A percentile compares a stretch with the other conserved stretches of the same genome.
Evolutionary conservation across 2,329 filamentous ascomycete genomes (phyloP).

Genomic region (Clathrospora elynae): DNA sequence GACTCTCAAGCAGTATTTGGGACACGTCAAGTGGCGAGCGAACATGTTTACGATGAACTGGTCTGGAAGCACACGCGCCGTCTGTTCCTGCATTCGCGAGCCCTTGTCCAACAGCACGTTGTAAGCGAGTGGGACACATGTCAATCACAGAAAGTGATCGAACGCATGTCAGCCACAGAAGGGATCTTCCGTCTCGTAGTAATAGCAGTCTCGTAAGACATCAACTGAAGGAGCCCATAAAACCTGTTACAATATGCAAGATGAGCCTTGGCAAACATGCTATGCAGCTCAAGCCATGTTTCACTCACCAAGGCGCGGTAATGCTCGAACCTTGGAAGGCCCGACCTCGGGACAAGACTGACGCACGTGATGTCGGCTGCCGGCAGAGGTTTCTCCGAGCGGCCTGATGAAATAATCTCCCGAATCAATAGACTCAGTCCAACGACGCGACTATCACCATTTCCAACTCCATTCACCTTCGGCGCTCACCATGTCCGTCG

Average conservation of each 20-base stretch:
- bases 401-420: slow-evolving; percentile 16
- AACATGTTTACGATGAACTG: too few relatives aligned
- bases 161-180: too few relatives aligned
- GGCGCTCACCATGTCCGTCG: slow-evolving; percentile 41
- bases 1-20: too few relatives aligned
- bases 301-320: background rate
- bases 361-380: slow-evolving; percentile 18
- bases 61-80: too few relatives aligned
- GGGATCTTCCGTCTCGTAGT: too few relatives aligned
- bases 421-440: slow-evolving; percentile 1
- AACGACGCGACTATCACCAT: slow-evolving; percentile 5
- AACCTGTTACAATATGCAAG: too few relatives aligned
- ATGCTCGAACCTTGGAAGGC: background rate
- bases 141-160: too few relatives aligned
- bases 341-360: background rate
- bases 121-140: slow-evolving; percentile 9
- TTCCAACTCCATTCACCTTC: slow-evolving; percentile 6
- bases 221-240: too few relatives aligned
- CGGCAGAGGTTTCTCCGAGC: slow-evolving; percentile 11
- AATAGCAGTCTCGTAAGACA: too few relatives aligned
- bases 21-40: too few relatives aligned
- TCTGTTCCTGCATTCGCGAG: slow-evolving; percentile 12
- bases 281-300: slow-evolving; percentile 2
- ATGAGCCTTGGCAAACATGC: background rate
- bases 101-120: background rate